Percentiles rank a stretch among this genome's conserved stretches.
These are phyloP conservation scores for Aspergillus cejpii DNA, from an alignment of 2,329 filamentous ascomycete genomes.

Conservation along the genomic window DNA sequence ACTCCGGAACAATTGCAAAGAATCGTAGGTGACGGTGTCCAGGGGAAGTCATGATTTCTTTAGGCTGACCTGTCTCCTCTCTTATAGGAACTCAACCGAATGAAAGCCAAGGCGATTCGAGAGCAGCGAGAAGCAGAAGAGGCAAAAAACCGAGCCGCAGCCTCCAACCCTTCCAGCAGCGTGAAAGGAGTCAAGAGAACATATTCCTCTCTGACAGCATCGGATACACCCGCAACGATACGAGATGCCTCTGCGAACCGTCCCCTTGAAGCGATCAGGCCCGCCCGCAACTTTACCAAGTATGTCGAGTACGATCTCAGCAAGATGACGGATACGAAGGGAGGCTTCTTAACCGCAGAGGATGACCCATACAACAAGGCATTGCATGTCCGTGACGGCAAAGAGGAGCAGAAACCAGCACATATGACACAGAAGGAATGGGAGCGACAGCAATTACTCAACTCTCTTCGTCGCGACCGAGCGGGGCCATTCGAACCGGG, in stretches of 20 bases:
- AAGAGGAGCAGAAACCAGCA: constrained; percentile 62
- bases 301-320: constrained; percentile 98
- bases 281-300: constrained; percentile 82
- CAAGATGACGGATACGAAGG: constrained; percentile 96
- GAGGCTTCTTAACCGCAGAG: constrained; percentile 82
- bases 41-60: background rate
- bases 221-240: constrained; percentile 50
- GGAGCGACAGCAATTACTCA: constrained; percentile 73
- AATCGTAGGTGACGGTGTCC: constrained; percentile 40
- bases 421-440: constrained; percentile 88
- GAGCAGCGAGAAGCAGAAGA: constrained; percentile 62
- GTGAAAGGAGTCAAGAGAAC: constrained; percentile 66
- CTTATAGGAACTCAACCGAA: constrained; percentile 70
- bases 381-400: constrained; percentile 51
- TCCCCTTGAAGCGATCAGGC: constrained; percentile 53
- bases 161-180: constrained; percentile 35
- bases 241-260: constrained; percentile 52
- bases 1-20: constrained; percentile 57
- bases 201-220: constrained; percentile 56
- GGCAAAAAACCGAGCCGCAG: constrained; percentile 35
- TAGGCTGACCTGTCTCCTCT: constrained; percentile 9
- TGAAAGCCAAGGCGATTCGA: constrained; percentile 81
- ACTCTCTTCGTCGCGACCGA: constrained; percentile 64
- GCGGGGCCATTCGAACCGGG: constrained; percentile 83
- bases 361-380: constrained; percentile 88